A percentile compares a stretch with the other conserved stretches of the same genome.
phyloP scores from a whole-genome alignment of 2,329 filamentous ascomycete species.

The Nemania sp. region DNA sequence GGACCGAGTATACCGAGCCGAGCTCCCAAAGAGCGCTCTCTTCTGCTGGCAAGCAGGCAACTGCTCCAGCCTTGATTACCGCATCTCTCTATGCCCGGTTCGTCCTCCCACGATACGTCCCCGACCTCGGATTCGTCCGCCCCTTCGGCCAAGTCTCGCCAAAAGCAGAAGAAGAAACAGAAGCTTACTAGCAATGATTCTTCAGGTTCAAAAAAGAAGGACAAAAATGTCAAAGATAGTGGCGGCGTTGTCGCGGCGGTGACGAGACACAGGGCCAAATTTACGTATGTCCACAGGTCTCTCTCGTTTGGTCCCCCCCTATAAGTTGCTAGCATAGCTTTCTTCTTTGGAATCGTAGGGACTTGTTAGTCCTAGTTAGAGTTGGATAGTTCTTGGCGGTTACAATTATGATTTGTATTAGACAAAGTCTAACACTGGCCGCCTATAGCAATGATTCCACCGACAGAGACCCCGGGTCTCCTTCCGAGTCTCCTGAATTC shows the following conservation, averaged over 20 bases:
- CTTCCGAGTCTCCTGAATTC: slow-evolving; percentile 33
- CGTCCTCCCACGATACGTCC: slow-evolving; percentile 40
- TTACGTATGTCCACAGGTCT: slow-evolving; percentile 35
- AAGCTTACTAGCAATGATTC: slow-evolving; percentile 38
- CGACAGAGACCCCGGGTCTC: slow-evolving; percentile 32
- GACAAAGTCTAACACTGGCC: slow-evolving; percentile 22
- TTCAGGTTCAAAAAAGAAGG: slow-evolving; percentile 43
- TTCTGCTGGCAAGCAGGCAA: slow-evolving; percentile 42
- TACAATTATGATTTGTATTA: not conserved
- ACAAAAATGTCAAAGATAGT: slow-evolving; percentile 42
- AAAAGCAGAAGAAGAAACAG: slow-evolving; percentile 37
- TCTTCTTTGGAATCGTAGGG: slow-evolving; percentile 21
- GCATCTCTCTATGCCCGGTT: slow-evolving; percentile 43
- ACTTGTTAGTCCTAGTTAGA: too few species aligned
- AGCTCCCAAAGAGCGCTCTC: slow-evolving; percentile 39
- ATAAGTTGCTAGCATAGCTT: slow-evolving; percentile 14
- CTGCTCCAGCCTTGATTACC: slow-evolving; percentile 37
- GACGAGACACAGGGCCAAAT: slow-evolving; percentile 42
- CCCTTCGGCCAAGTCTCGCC: slow-evolving; percentile 33
- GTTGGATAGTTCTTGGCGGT: too few species aligned
- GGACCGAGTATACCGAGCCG: slow-evolving; percentile 22
- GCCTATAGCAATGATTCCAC: slow-evolving; percentile 25
- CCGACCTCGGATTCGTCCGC: slow-evolving; percentile 35
- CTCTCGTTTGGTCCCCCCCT: slow-evolving; percentile 3
- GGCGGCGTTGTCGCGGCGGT: slow-evolving; percentile 42